Evolutionary conservation across 169 alveolate species (phyloP), one percentile per base, ranked within the genome.

Genomic region (Eimeria zaria): DNA sequence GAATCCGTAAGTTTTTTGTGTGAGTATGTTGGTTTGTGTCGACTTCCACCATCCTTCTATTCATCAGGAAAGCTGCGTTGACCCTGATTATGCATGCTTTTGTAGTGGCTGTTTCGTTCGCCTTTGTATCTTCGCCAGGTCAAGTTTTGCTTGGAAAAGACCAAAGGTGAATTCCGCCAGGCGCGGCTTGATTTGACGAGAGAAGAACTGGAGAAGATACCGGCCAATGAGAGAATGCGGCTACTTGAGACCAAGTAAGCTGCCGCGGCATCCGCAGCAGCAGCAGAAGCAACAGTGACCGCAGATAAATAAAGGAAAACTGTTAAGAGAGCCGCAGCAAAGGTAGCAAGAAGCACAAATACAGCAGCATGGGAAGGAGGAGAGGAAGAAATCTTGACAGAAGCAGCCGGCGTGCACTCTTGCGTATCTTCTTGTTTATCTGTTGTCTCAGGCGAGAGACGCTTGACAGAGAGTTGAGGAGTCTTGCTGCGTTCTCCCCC

Each of bases 401-500:
- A 46, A 2, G 87, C 60, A 76, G 87, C 22, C 11, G 14, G 36
- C 8, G 8, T 36, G 71, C 53, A n/a, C n/a, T n/a, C n/a, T n/a
- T 30, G 73, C 11, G 24, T 0, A 3, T 84, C 27, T 84, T 55
- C 5, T 14, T 33, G 20, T 53, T 2, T 39, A 24, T 53, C 58
- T 39, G 67, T 51, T 71, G 48, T 27, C 55, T 73, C 93, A 92
- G 96, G 76, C 89, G 46, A 71, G 96, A 92, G 71, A 83, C 92
- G 46, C 58, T 92, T 3, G 96, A 92, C 46, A 51, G 96, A 27
- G 92, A 92, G 67, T 33, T 92, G 78, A 67, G 87, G 20, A 80
- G 96, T n/a, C 76, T 92, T n/a, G 96, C 96, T 24, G 96, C 96
- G 9, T 92, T 92, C 48, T 92, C 96, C 11, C 96, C 96, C n/a